Percentiles rank a stretch among this genome's conserved stretches.
These are phyloP conservation scores for Camellia sinensis DNA, from an alignment of 148 eudicot species.

Conservation along the genomic window DNA sequence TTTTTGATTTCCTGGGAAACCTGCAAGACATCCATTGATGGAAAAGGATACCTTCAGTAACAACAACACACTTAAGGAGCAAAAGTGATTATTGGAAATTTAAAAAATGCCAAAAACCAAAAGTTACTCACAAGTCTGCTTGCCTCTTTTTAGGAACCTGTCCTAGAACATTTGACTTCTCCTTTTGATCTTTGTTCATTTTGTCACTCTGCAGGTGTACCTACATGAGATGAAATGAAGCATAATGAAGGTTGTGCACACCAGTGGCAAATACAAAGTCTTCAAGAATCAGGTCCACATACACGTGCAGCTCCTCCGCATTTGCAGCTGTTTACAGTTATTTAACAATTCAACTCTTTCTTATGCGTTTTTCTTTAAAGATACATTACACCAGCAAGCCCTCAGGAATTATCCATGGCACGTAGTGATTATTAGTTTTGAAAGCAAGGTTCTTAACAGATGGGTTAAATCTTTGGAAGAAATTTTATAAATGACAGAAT, in stretches of 20 bases:
- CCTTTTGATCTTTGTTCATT: constrained; percentile 20
- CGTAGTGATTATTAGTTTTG: background rate
- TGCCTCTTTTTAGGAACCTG: constrained; percentile 42
- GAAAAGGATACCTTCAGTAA: background rate
- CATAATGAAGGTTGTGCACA: background rate
- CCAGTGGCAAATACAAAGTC: background rate
- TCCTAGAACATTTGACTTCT: constrained; percentile 19
- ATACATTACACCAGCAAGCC: background rate
- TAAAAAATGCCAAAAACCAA: background rate
- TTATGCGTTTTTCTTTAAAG: background rate
- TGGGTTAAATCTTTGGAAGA: background rate
- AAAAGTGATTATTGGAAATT: background rate
- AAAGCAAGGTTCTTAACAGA: background rate
- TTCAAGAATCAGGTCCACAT: background rate
- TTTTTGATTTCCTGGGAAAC: constrained; percentile 35
- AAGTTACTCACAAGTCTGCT: constrained; percentile 16
- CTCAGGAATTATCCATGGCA: background rate
- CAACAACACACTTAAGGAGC: background rate
- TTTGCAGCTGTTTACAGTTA: background rate
- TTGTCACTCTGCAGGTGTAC: constrained; percentile 26
- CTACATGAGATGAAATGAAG: constrained; percentile 27
- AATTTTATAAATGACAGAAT: background rate
- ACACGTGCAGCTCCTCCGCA: background rate
- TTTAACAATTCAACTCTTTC: background rate
- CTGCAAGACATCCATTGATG: constrained; percentile 23